Percentiles rank a stretch among this genome's conserved stretches.
phyloP scores from a whole-genome alignment of 2,329 filamentous ascomycete genomes.

The Colletotrichum euphorbiae region DNA sequence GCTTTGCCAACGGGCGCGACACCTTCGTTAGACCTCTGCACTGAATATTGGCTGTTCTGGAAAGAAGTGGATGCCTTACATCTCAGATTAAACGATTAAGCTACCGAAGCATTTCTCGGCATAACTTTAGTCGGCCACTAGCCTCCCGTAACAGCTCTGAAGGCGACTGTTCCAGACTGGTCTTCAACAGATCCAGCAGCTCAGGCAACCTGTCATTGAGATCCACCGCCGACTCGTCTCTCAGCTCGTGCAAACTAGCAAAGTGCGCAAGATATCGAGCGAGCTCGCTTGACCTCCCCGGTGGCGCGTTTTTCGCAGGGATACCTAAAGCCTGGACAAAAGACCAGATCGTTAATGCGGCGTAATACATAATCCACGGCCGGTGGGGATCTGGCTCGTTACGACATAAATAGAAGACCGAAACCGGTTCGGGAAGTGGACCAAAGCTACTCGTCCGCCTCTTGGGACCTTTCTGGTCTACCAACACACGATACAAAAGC shows the following conservation, averaged over 20 bases:
- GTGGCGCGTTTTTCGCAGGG: conserved; percentile 26
- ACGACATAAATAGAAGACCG: conserved; percentile 74
- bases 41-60: too few species aligned
- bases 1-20: too few species aligned
- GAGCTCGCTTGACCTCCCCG: conserved; percentile 48
- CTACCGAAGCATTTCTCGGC: conserved; percentile 63
- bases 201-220: conserved; percentile 68
- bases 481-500: conserved; percentile 81
- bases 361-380: conserved; percentile 92
- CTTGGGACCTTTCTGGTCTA: conserved; percentile 59
- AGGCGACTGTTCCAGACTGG: conserved; percentile 57
- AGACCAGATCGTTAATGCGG: conserved; percentile 86
- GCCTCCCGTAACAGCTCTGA: conserved; percentile 84
- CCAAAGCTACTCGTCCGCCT: conserved; percentile 41
- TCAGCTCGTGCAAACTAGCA: conserved; percentile 77
- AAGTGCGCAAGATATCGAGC: conserved; percentile 68
- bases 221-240: conserved; percentile 73
- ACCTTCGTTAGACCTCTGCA: background rate
- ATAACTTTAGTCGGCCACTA: conserved; percentile 75
- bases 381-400: conserved; percentile 86
- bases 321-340: conserved; percentile 82
- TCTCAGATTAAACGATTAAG: too few species aligned
- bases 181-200: conserved; percentile 57
- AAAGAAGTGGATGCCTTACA: too few species aligned
- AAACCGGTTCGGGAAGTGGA: conserved; percentile 49